Conservation (phyloP, 768 basidiomycete species). For the Tulasnella sp. region DNA sequence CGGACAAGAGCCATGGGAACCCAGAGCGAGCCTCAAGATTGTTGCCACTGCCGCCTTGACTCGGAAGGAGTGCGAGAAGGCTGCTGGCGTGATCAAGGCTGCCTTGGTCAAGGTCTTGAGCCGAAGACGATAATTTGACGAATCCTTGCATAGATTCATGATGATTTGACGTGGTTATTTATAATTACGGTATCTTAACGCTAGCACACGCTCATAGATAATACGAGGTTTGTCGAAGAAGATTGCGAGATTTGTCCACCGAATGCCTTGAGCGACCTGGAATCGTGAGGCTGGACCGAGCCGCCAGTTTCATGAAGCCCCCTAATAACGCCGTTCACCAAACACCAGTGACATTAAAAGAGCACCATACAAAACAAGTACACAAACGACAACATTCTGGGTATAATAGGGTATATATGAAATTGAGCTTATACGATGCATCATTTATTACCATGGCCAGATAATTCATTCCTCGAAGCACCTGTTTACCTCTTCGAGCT, state of each 20-base stretch:
- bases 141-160: background rate
- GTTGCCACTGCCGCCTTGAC: conserved; percentile 72
- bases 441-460: too few relatives aligned
- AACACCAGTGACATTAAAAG: background rate
- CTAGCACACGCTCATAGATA: conserved; percentile 1
- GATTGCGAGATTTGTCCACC: background rate
- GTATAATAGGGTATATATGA: background rate
- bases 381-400: background rate
- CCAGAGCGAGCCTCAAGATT: conserved; percentile 77
- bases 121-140: background rate
- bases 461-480: too few relatives aligned
- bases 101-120: conserved; percentile 70
- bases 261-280: background rate
- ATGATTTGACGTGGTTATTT: background rate
- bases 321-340: background rate
- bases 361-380: background rate
- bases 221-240: background rate
- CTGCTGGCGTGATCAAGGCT: conserved; percentile 65
- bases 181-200: conserved; percentile 6
- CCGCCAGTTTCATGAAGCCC: too few relatives aligned
- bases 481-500: too few relatives aligned
- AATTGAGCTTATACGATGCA: background rate
- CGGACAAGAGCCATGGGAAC: conserved; percentile 79
- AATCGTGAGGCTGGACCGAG: too few relatives aligned
- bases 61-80: conserved; percentile 90